Base-by-base conservation (phyloP, 108 stramenopile genomes). In the Aurantiochytrium sp. region DNA sequence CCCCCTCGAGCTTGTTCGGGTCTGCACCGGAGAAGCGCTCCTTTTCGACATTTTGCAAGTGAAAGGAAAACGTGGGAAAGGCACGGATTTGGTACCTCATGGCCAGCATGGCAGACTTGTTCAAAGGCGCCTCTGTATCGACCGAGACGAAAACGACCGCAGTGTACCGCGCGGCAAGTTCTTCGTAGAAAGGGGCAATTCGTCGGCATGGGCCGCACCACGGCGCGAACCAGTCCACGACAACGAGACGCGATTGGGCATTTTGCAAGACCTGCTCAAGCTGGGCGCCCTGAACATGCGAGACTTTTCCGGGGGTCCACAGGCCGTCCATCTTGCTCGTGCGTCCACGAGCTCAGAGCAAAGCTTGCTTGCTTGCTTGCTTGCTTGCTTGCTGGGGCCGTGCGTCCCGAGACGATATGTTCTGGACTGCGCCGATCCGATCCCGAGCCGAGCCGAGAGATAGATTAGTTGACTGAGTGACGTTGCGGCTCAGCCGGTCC, bases 121-220 rank as follows among this genome's bases (percentile, higher is more conserved):
- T 64, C 5, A 25, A 29, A 19, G 10, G 5, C 23, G 88, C 87
- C 23, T 91, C 89, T 35, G 89, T 60, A 43, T 91, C 60, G 19
- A 91, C 92, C 88, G 93, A 92, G 57, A 92, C 83, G 83, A 93
- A 93, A 58, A 92, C 49, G 14, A 92, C 92, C 44, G 88, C 92
- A 0, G 91, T 90, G 92, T 91, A 91, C 60, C 89, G 53, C 53
- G 58, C n/a, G 55, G 93, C 72, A 8, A 93, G 89, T 8, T 58
- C 14, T 47, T 93, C 90, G 59, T 89, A 93, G 45, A 55, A 16
- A 14, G 93, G 93, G 12, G 93, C 93, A 29, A 92, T 92, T 47
- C 28, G 55, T 44, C 90, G 92, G 91, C 93, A 93, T 5, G 93
- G 93, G 18, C 92, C 90, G 72, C 92, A 93, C 92, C 92, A 92